A percentile compares a stretch with the other conserved stretches of the same genome.
Conservation (phyloP, 1,139 yeast genomes). For the Magnusiomyces fungicola region DNA sequence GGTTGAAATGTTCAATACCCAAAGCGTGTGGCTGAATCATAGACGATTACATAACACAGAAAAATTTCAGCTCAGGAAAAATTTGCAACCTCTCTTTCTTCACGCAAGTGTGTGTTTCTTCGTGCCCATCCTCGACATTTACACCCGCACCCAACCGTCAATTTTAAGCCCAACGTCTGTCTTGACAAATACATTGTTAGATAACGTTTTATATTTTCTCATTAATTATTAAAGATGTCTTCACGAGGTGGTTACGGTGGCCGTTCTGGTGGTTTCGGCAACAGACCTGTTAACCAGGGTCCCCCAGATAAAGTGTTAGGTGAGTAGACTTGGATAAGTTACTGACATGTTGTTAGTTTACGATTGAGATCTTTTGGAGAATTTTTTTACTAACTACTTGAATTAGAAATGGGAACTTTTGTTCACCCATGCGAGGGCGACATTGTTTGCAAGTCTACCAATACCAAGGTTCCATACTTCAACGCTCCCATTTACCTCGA, state of each 20-base stretch:
- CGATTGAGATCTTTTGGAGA: not conserved
- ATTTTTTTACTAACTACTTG: not conserved
- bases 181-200: too few relatives aligned
- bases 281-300: conserved; percentile 48
- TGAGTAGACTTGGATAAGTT: conserved; percentile 25
- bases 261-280: conserved; percentile 53
- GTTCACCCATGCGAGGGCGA: conserved; percentile 95
- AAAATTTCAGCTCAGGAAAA: too few relatives aligned
- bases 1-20: too few relatives aligned
- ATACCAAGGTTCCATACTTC: conserved; percentile 92
- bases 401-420: conserved; percentile 87
- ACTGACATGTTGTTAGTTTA: not conserved
- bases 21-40: too few relatives aligned
- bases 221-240: too few relatives aligned
- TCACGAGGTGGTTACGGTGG: conserved; percentile 48
- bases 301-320: conserved; percentile 74
- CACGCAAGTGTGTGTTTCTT: too few relatives aligned
- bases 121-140: too few relatives aligned
- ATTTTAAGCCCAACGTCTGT: too few relatives aligned
- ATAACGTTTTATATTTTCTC: too few relatives aligned
- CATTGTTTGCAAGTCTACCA: conserved; percentile 90
- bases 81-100: too few relatives aligned
- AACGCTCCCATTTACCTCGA: conserved; percentile 97
- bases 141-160: too few relatives aligned
- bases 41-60: too few relatives aligned